These are phyloP conservation scores for Stereocaulon alpinum DNA, from an alignment of 495 filamentous ascomycete genomes.

Conservation along the genomic window DNA sequence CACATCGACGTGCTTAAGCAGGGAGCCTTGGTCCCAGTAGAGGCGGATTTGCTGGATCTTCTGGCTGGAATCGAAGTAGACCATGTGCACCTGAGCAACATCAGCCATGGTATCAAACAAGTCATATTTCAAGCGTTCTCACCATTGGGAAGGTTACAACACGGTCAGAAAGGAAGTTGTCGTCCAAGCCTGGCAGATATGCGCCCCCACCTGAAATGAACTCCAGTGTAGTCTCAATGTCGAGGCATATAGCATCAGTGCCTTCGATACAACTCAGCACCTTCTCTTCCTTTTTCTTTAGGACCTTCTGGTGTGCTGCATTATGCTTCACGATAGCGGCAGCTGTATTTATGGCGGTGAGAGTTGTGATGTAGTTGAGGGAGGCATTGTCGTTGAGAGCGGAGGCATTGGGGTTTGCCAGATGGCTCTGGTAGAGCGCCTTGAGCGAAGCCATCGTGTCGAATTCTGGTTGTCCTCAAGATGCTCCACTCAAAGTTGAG, in stretches of 20 bases:
- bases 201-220: conserved; percentile 72
- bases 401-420: conserved; percentile 54
- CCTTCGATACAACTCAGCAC: conserved; percentile 63
- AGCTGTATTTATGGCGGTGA: conserved; percentile 56
- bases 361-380: conserved; percentile 87
- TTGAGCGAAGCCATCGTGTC: conserved; percentile 10
- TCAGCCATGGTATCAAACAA: conserved; percentile 3
- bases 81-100: conserved; percentile 66
- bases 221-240: conserved; percentile 74
- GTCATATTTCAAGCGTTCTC: conserved; percentile 11
- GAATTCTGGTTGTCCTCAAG: background rate
- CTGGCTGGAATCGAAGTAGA: conserved; percentile 63
- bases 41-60: conserved; percentile 79
- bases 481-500: background rate
- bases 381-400: conserved; percentile 61
- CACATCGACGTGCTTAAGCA: conserved; percentile 86
- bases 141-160: conserved; percentile 75
- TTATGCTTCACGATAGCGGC: conserved; percentile 73
- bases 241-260: conserved; percentile 55
- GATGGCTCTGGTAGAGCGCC: conserved; percentile 65
- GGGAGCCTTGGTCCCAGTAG: conserved; percentile 89
- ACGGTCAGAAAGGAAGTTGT: conserved; percentile 86
- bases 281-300: conserved; percentile 69
- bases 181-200: conserved; percentile 82
- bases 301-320: conserved; percentile 47